A percentile compares a stretch with the other conserved stretches of the same genome.
These are phyloP conservation scores for Cunninghamia lanceolata DNA, from an alignment of 75 land plant species.

Conservation along the genomic window DNA sequence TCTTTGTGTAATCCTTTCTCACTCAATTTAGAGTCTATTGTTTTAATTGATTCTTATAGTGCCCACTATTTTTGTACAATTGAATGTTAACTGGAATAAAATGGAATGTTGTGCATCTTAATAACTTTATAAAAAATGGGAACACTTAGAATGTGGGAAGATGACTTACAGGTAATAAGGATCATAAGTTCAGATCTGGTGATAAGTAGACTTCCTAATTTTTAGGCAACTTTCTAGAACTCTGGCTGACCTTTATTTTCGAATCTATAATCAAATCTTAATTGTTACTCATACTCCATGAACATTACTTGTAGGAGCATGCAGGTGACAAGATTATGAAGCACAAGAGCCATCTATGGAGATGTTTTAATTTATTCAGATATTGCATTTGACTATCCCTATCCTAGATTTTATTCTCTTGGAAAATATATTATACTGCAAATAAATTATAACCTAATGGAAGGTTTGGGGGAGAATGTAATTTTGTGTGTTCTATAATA, in stretches of 20 bases:
- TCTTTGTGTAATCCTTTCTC: slow-evolving; percentile 8
- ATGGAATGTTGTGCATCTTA: not conserved
- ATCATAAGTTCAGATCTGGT: not conserved
- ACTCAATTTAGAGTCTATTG: not conserved
- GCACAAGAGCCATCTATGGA: no score
- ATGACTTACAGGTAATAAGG: not conserved
- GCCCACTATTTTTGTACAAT: not conserved
- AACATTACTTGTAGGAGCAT: no score
- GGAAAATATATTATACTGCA: no score
- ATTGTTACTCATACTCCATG: no score
- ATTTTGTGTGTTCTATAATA: no score
- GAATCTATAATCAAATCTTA: not conserved
- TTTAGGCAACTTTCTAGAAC: not conserved
- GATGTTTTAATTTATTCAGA: no score
- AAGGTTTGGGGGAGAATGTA: no score
- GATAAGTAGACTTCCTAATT: not conserved
- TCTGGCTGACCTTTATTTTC: no score
- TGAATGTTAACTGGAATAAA: slow-evolving; percentile 5
- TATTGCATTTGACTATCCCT: no score
- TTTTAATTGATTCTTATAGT: slow-evolving; percentile 6
- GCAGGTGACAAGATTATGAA: no score
- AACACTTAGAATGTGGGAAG: not conserved
- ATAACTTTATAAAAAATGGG: not conserved
- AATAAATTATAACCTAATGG: no score
- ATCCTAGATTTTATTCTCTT: no score